Evolutionary conservation across 2,329 filamentous ascomycete genomes (phyloP).

Genomic region (Aspergillus tubingensis): DNA sequence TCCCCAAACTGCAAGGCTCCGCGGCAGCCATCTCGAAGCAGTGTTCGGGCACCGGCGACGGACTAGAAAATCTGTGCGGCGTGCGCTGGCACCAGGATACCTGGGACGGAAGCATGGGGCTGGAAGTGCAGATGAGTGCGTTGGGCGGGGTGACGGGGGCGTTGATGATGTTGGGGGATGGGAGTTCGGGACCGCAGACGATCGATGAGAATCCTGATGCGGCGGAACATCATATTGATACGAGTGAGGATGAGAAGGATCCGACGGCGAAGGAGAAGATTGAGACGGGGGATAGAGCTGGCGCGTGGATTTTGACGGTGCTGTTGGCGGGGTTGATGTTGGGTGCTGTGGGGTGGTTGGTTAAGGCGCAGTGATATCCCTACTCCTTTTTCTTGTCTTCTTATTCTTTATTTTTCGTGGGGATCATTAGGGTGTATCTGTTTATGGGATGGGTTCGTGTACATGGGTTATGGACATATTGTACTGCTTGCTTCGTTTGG

Average conservation of each 20-base stretch:
- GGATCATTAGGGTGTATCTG: not conserved
- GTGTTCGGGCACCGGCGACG: constrained; percentile 53
- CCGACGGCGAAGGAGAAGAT: constrained; percentile 15
- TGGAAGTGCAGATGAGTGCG: constrained; percentile 40
- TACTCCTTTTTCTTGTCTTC: too few relatives aligned
- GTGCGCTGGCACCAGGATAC: constrained; percentile 36
- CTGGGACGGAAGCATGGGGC: constrained; percentile 34
- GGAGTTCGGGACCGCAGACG: constrained; percentile 37
- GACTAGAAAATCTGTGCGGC: constrained; percentile 59
- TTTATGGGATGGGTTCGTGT: not conserved
- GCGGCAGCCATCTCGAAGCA: constrained; percentile 60
- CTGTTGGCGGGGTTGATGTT: constrained; percentile 11
- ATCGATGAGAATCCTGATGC: constrained; percentile 44
- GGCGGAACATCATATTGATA: constrained; percentile 25
- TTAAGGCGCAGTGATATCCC: constrained; percentile 12
- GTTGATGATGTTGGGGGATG: too few relatives aligned
- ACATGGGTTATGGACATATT: not conserved
- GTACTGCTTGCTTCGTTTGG: not conserved
- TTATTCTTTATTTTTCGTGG: not conserved
- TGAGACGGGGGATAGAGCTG: constrained; percentile 30
- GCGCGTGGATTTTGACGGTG: constrained; percentile 30
- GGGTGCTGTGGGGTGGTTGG: constrained; percentile 17
- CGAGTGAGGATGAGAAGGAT: constrained; percentile 9
- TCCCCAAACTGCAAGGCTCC: constrained; percentile 58
- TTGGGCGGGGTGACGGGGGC: constrained; percentile 24